phyloP scores from a whole-genome alignment of 208 protist species.

The Balamuthia mandrillaris region DNA sequence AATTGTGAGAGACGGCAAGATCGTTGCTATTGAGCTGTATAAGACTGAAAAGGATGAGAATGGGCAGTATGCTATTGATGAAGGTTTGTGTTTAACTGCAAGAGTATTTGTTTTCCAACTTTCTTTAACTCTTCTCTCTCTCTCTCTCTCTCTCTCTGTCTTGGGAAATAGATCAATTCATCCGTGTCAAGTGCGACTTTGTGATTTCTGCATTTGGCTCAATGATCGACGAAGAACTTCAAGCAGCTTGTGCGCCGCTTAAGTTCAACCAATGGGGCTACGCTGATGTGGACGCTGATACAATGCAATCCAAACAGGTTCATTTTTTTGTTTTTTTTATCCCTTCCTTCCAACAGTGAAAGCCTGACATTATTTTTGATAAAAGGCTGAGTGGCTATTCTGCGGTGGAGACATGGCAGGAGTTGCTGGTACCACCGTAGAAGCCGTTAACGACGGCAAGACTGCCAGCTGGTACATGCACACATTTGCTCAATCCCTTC shows the following conservation, averaged over 20 bases:
- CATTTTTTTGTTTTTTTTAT: not conserved
- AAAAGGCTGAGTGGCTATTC: constrained; percentile 61
- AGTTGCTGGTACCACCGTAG: constrained; percentile 75
- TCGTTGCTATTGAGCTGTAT: constrained; percentile 73
- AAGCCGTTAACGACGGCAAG: constrained; percentile 87
- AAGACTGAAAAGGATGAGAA: constrained; percentile 73
- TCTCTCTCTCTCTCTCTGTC: too few species aligned
- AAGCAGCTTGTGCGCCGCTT: constrained; percentile 49
- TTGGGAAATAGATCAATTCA: constrained; percentile 69
- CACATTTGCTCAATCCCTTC: constrained; percentile 70
- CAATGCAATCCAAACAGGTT: constrained; percentile 38
- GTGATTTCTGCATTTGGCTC: constrained; percentile 82
- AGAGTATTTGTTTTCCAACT: not conserved
- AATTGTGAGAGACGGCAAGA: constrained; percentile 63
- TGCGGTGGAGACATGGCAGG: constrained; percentile 77
- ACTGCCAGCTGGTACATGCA: constrained; percentile 81
- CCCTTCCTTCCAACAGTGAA: not conserved
- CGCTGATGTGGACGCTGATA: constrained; percentile 61
- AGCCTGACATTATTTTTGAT: not conserved
- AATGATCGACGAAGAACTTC: constrained; percentile 44
- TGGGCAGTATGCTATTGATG: constrained; percentile 69
- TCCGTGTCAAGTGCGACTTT: constrained; percentile 77
- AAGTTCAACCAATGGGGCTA: constrained; percentile 65
- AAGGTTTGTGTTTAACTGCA: constrained; percentile 14
- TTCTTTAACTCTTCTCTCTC: too few species aligned